These are phyloP conservation scores for Phlegmacium glaucopus DNA, from an alignment of 768 basidiomycete species.

Conservation along the genomic window DNA sequence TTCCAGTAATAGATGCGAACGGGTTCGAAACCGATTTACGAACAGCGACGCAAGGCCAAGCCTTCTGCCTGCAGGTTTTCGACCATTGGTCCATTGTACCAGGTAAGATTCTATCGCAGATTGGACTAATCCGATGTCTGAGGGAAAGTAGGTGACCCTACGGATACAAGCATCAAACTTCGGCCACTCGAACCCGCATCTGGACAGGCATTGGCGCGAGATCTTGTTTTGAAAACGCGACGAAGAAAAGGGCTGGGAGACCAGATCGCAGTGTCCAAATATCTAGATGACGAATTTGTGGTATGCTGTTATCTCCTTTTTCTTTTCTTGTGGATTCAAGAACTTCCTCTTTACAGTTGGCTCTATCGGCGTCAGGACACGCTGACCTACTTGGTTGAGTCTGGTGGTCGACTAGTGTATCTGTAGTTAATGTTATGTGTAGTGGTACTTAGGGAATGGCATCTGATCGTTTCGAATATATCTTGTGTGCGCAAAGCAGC, in stretches of 20 bases:
- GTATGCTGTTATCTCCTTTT: slow-evolving; percentile 39
- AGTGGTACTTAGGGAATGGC: too few species aligned
- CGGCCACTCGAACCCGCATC: slow-evolving; percentile 96
- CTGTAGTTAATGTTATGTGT: too few species aligned
- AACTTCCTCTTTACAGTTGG: slow-evolving; percentile 52
- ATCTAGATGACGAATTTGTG: slow-evolving; percentile 96
- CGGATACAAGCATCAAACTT: slow-evolving; percentile 94
- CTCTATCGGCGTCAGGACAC: slow-evolving; percentile 94
- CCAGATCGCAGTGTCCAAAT: slow-evolving; percentile 96
- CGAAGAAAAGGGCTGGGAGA: slow-evolving; percentile 95
- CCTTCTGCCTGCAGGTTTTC: slow-evolving; percentile 97
- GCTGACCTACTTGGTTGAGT: slow-evolving; percentile 75
- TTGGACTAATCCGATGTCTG: slow-evolving; percentile 17
- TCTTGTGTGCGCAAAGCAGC: too few species aligned
- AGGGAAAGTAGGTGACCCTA: slow-evolving; percentile 77
- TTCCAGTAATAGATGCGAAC: slow-evolving; percentile 97
- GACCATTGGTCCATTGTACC: slow-evolving; percentile 99
- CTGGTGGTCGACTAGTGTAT: neutral
- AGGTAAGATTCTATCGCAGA: slow-evolving; percentile 47
- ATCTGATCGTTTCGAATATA: too few species aligned
- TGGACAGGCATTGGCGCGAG: slow-evolving; percentile 90
- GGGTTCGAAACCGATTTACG: slow-evolving; percentile 98
- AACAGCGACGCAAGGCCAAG: slow-evolving; percentile 97
- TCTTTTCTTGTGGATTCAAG: slow-evolving; percentile 1
- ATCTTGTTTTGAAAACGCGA: slow-evolving; percentile 94